These are phyloP conservation scores for Mortierella polycephala DNA, from an alignment of 371 early-diverging fungal species.

Conservation along the genomic window DNA sequence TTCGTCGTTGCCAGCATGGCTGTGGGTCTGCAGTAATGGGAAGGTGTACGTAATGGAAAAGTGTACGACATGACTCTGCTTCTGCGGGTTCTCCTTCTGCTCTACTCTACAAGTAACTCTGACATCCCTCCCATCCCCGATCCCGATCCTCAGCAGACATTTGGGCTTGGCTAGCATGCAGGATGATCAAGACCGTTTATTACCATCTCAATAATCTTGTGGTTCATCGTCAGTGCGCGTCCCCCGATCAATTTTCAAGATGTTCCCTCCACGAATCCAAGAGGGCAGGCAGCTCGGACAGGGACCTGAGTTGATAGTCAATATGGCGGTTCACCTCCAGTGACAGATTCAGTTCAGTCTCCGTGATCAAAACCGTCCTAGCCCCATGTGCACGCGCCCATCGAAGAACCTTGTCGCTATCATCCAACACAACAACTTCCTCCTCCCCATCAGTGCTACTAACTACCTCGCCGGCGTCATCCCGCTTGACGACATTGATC, in stretches of 20 bases:
- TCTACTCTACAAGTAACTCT: too few relatives aligned
- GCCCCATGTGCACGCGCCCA: conserved; percentile 34
- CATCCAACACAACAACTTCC: conserved; percentile 43
- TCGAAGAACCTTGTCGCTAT: conserved; percentile 22
- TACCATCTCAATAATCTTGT: neutral
- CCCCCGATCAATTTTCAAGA: neutral
- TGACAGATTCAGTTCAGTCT: conserved; percentile 21
- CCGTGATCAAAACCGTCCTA: conserved; percentile 36
- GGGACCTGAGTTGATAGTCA: conserved; percentile 29
- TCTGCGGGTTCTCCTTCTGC: too few relatives aligned
- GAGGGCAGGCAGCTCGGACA: conserved; percentile 29
- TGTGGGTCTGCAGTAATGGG: too few relatives aligned
- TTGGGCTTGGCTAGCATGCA: neutral
- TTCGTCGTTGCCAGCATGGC: too few relatives aligned
- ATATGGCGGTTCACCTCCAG: conserved; percentile 17
- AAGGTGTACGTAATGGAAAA: too few relatives aligned
- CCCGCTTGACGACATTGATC: conserved; percentile 4
- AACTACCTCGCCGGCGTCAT: neutral
- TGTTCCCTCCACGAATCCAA: conserved; percentile 28
- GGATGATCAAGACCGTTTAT: neutral
- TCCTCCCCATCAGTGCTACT: conserved; percentile 7
- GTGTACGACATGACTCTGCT: too few relatives aligned
- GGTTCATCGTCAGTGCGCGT: neutral
- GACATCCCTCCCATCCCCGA: too few relatives aligned
- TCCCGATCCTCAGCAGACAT: too few relatives aligned